phyloP scores from a whole-genome alignment of 2,329 filamentous ascomycete species.

The Penicillium sp. region DNA sequence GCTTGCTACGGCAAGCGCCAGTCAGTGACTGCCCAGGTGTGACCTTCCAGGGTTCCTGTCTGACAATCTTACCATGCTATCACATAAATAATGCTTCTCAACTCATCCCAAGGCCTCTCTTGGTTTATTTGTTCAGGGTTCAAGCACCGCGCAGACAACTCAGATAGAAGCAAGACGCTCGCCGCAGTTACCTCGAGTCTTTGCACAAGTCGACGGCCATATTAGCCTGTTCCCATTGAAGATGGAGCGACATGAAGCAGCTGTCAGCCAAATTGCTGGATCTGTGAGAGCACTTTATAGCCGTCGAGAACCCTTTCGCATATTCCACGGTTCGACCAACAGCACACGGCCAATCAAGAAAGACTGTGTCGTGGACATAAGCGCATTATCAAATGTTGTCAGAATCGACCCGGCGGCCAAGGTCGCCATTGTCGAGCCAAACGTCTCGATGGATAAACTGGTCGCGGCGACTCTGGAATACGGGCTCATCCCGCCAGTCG shows the following conservation, averaged over 20 bases:
- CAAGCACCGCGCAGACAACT: too few species aligned
- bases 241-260: neutral
- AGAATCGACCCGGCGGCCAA: constrained; percentile 37
- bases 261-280: neutral
- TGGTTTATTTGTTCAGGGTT: too few species aligned
- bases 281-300: constrained; percentile 31
- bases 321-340: constrained; percentile 73
- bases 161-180: too few species aligned
- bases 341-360: constrained; percentile 58
- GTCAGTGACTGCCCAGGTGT: too few species aligned
- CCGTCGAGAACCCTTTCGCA: constrained; percentile 59
- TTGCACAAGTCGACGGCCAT: neutral
- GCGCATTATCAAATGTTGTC: constrained; percentile 15
- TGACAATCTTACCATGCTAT: too few species aligned
- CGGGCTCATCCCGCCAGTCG: constrained; percentile 59
- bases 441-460: constrained; percentile 64
- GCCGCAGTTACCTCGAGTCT: neutral
- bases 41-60: too few species aligned
- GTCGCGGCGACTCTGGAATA: constrained; percentile 54
- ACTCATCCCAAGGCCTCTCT: too few species aligned
- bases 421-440: constrained; percentile 65
- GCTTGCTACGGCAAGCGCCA: too few species aligned
- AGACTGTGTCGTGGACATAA: constrained; percentile 19
- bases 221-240: neutral
- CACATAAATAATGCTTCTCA: too few species aligned